Conservation (phyloP, 1,284 basidiomycete genomes). For the Laetiporus sulphureus region DNA sequence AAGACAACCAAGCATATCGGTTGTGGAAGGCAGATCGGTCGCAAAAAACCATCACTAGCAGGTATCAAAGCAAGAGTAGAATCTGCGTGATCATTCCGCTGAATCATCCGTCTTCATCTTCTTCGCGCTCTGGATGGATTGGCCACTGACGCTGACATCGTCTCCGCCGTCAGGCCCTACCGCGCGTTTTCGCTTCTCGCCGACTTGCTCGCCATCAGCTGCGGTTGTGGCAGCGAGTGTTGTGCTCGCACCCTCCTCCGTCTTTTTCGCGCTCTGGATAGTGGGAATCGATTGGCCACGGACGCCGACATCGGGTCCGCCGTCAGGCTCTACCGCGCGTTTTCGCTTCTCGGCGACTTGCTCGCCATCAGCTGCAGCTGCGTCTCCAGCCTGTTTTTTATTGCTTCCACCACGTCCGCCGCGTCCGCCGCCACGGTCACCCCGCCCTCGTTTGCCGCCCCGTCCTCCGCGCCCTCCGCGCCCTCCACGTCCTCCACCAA, state of each 20-base stretch:
- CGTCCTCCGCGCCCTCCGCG: conserved; percentile 36
- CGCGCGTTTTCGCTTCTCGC: conserved; percentile 69
- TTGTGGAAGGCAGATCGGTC: no score
- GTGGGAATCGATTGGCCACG: conserved; percentile 55
- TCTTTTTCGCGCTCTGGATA: conserved; percentile 51
- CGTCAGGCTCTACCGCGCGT: conserved; percentile 67
- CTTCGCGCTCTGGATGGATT: conserved; percentile 46
- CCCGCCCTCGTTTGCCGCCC: conserved; percentile 37
- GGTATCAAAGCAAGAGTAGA: no score
- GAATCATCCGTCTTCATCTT: conserved; percentile 41
- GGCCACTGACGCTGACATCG: conserved; percentile 55
- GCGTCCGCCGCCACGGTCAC: conserved; percentile 32
- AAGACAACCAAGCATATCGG: no score
- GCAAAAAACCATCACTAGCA: no score
- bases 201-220: conserved; percentile 28
- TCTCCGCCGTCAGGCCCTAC: conserved; percentile 71
- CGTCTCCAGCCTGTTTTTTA: conserved; percentile 20
- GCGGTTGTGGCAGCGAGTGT: conserved; percentile 4
- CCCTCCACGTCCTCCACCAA: conserved; percentile 33
- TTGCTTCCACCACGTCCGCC: conserved; percentile 27
- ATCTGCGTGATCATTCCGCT: no score
- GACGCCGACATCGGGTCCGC: conserved; percentile 57
- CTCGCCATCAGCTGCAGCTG: conserved; percentile 24
- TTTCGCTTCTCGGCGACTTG: conserved; percentile 65
- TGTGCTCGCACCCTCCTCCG: conserved; percentile 29